These are phyloP conservation scores for Acrocalymma vagum DNA, from an alignment of 2,329 filamentous ascomycete species.

Conservation along the genomic window DNA sequence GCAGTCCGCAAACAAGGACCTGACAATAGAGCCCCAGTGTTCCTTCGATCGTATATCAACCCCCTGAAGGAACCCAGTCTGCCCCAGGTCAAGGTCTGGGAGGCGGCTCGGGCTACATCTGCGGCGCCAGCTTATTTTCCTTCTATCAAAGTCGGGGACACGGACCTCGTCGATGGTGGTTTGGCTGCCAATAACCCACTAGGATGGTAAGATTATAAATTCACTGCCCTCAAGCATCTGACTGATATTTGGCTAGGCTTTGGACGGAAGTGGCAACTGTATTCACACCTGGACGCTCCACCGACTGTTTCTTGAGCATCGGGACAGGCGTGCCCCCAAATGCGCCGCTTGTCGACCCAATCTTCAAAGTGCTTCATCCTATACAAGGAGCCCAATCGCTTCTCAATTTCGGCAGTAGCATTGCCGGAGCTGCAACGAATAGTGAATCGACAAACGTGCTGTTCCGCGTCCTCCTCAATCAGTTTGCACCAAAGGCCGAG, in stretches of 20 bases:
- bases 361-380: too few relatives aligned
- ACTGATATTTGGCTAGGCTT: slow-evolving; percentile 4
- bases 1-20: not conserved
- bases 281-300: slow-evolving; percentile 6
- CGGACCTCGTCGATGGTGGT: not conserved
- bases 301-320: slow-evolving; percentile 15
- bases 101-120: slow-evolving; percentile 14
- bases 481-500: slow-evolving; percentile 4
- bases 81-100: slow-evolving; percentile 7
- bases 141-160: slow-evolving; percentile 7
- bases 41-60: not conserved
- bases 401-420: too few relatives aligned
- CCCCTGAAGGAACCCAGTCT: too few relatives aligned
- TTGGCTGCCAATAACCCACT: not conserved
- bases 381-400: too few relatives aligned
- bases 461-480: slow-evolving; percentile 6
- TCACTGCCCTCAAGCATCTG: not conserved
- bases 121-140: slow-evolving; percentile 11
- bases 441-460: slow-evolving; percentile 9
- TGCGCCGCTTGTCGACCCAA: not conserved
- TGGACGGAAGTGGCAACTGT: slow-evolving; percentile 13
- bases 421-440: too few relatives aligned
- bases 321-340: slow-evolving; percentile 11
- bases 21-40: not conserved
- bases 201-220: not conserved